phyloP scores from a whole-genome alignment of 768 basidiomycete genomes.

The Dentipellis fragilis region DNA sequence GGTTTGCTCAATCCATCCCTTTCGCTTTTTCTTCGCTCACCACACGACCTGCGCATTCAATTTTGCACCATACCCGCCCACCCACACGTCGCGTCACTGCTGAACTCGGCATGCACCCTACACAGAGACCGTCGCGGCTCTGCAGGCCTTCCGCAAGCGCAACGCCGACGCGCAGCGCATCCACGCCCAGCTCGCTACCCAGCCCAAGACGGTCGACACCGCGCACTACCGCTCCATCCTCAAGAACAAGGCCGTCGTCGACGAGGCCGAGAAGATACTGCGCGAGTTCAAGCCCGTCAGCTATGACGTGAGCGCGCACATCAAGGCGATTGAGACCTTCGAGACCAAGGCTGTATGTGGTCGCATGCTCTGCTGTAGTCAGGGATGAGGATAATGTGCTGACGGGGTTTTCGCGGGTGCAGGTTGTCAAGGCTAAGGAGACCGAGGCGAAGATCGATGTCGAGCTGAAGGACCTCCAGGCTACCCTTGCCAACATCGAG shows the following conservation, averaged over 20 bases:
- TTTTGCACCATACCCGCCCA: neutral
- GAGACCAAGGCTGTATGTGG: slow-evolving; percentile 85
- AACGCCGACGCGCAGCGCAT: slow-evolving; percentile 81
- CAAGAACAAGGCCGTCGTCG: slow-evolving; percentile 87
- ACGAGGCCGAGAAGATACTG: slow-evolving; percentile 85
- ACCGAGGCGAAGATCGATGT: slow-evolving; percentile 84
- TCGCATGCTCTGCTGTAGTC: slow-evolving; percentile 9
- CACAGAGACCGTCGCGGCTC: slow-evolving; percentile 78
- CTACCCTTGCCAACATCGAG: slow-evolving; percentile 93
- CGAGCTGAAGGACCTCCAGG: slow-evolving; percentile 85
- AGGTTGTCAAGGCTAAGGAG: slow-evolving; percentile 86
- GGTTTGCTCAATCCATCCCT: slow-evolving; percentile 35
- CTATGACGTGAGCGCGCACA: slow-evolving; percentile 80
- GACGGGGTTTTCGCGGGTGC: slow-evolving; percentile 2
- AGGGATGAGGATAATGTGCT: neutral
- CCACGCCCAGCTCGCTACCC: slow-evolving; percentile 46
- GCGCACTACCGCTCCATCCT: slow-evolving; percentile 84
- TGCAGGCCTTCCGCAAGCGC: slow-evolving; percentile 96
- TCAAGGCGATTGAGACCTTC: slow-evolving; percentile 95
- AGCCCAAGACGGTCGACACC: slow-evolving; percentile 82
- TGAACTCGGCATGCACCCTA: neutral
- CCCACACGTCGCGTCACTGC: neutral
- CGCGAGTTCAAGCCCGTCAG: slow-evolving; percentile 88
- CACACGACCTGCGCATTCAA: too few relatives aligned
- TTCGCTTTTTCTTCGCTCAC: neutral